phyloP scores from a whole-genome alignment of 2,329 filamentous ascomycete species.

The Colletotrichum coccodes region DNA sequence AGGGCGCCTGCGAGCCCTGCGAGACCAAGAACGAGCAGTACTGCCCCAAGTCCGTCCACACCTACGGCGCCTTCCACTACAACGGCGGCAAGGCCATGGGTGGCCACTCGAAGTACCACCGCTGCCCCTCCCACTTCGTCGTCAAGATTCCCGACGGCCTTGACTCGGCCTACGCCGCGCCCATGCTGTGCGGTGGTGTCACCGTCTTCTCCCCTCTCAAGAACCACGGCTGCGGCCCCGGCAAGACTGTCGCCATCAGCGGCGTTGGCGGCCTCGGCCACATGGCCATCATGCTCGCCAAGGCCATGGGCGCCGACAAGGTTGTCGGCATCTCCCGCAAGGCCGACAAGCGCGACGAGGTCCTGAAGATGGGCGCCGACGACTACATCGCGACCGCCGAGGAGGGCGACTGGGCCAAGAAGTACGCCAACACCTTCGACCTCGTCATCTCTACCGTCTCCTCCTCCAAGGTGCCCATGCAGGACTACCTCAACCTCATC shows the following conservation, averaged over 20 bases:
- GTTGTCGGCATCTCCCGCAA: conserved; percentile 69
- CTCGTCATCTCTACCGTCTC: conserved; percentile 70
- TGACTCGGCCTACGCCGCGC: conserved; percentile 57
- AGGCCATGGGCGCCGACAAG: conserved; percentile 71
- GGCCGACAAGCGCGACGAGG: conserved; percentile 63
- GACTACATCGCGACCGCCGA: conserved; percentile 55
- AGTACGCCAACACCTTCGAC: conserved; percentile 62
- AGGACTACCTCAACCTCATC: conserved; percentile 68
- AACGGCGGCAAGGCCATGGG: conserved; percentile 35
- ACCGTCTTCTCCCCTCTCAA: conserved; percentile 73
- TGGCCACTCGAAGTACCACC: conserved; percentile 53
- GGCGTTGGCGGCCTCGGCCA: conserved; percentile 77
- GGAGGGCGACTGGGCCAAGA: conserved; percentile 64
- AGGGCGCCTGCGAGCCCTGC: conserved; percentile 48
- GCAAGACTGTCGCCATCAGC: conserved; percentile 73
- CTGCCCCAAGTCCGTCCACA: conserved; percentile 46
- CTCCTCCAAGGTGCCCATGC: conserved; percentile 53
- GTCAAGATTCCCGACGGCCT: conserved; percentile 57
- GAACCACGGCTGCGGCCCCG: conserved; percentile 71
- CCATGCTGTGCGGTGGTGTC: conserved; percentile 78
- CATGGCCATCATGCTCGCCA: conserved; percentile 75
- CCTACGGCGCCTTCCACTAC: conserved; percentile 60
- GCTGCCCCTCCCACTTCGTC: conserved; percentile 56
- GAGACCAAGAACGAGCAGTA: conserved; percentile 53
- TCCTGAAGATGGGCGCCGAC: conserved; percentile 66